Evolutionary conservation across 139 green algal species (phyloP).

Genomic region (Chlorella sp.): DNA sequence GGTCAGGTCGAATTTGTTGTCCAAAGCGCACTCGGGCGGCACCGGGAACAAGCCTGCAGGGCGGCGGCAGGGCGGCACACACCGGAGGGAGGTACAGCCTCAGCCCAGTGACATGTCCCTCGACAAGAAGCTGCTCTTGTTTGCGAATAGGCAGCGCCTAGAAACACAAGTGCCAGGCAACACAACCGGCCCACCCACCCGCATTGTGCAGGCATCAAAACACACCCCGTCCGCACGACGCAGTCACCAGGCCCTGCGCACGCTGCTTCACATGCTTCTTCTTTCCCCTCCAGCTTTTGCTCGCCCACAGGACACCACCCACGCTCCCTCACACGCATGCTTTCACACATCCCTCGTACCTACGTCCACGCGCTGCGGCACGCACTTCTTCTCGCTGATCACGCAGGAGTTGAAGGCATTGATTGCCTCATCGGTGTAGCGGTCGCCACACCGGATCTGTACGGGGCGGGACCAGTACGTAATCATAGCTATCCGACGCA

Average conservation of each 20-base stretch:
- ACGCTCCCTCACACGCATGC: no score
- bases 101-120: background rate
- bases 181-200: no score
- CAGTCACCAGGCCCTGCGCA: no score
- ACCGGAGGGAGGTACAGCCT: background rate
- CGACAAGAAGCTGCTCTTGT: background rate
- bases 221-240: no score
- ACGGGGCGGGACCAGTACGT: background rate
- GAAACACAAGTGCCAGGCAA: no score
- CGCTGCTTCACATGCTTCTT: no score
- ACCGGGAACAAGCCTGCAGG: slow-evolving; percentile 53
- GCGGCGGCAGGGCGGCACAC: background rate
- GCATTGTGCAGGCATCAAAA: no score
- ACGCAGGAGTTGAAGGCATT: slow-evolving; percentile 88
- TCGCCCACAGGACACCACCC: no score
- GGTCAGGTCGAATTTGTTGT: slow-evolving; percentile 72
- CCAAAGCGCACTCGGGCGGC: slow-evolving; percentile 55
- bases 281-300: no score
- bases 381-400: slow-evolving; percentile 87
- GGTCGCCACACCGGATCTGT: slow-evolving; percentile 87
- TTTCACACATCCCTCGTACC: slow-evolving; percentile 8
- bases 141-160: background rate
- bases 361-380: slow-evolving; percentile 79
- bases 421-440: slow-evolving; percentile 79
- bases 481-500: no score